Evolutionary conservation across 305 asterid genomes (phyloP).

Genomic region (Rubia balearica): DNA sequence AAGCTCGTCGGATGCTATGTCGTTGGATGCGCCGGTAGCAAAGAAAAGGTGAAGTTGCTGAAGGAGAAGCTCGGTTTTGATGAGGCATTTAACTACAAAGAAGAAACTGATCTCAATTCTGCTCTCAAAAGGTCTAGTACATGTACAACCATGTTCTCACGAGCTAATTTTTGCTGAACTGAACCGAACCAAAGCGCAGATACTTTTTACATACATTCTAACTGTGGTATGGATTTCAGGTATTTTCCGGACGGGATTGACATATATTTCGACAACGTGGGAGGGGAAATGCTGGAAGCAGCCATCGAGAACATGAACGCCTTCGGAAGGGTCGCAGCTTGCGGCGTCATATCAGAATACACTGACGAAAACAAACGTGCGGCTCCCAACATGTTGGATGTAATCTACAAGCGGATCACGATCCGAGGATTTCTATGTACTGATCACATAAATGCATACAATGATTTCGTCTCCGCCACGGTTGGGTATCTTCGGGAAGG

Average conservation of each 20-base stretch:
- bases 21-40: slow-evolving; percentile 61
- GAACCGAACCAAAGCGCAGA: no score
- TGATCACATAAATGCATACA: slow-evolving; percentile 35
- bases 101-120: slow-evolving; percentile 50
- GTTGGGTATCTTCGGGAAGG: slow-evolving; percentile 33
- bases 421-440: slow-evolving; percentile 55
- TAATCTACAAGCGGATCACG: slow-evolving; percentile 53
- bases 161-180: no score
- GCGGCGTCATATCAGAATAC: slow-evolving; percentile 71
- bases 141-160: no score
- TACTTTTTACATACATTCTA: no score
- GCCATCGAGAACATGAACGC: slow-evolving; percentile 55
- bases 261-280: slow-evolving; percentile 74
- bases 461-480: slow-evolving; percentile 41
- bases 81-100: slow-evolving; percentile 78
- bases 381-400: slow-evolving; percentile 42
- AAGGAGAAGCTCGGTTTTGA: slow-evolving; percentile 67
- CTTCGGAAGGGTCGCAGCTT: slow-evolving; percentile 56
- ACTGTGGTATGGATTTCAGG: no score
- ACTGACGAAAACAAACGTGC: slow-evolving; percentile 26
- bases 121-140: slow-evolving; percentile 48
- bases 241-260: slow-evolving; percentile 74
- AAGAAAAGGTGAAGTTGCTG: slow-evolving; percentile 50
- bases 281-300: slow-evolving; percentile 67
- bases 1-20: slow-evolving; percentile 72